These are phyloP conservation scores for Meyerozyma athensensis DNA, from an alignment of 1,139 yeast species.

Conservation along the genomic window DNA sequence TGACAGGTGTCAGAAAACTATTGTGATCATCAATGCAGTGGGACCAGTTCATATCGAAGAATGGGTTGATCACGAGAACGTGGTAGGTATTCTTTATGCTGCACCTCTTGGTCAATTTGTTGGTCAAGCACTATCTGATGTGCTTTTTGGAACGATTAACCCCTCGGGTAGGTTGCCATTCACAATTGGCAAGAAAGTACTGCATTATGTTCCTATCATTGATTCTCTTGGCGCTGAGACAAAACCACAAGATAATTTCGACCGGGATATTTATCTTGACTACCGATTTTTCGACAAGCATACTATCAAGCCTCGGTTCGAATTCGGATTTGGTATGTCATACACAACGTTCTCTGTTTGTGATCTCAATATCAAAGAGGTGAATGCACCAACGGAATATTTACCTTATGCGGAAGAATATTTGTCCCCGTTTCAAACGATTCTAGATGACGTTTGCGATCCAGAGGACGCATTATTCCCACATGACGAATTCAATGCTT, in stretches of 20 bases:
- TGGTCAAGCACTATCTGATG: constrained; percentile 39
- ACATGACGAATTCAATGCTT: constrained; percentile 46
- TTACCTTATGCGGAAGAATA: constrained; percentile 49
- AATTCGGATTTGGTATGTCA: constrained; percentile 60
- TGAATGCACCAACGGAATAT: constrained; percentile 42
- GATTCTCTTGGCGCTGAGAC: constrained; percentile 34
- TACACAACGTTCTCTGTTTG: constrained; percentile 45
- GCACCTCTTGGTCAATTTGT: constrained; percentile 57
- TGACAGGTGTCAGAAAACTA: constrained; percentile 45
- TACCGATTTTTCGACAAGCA: constrained; percentile 55
- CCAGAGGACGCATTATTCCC: constrained; percentile 57
- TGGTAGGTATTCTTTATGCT: constrained; percentile 51
- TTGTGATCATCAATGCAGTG: constrained; percentile 53
- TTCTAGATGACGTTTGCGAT: constrained; percentile 48
- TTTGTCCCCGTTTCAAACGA: constrained; percentile 32
- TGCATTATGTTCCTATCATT: constrained; percentile 50
- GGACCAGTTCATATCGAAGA: constrained; percentile 58
- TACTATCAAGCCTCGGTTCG: constrained; percentile 52
- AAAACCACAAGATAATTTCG: constrained; percentile 47
- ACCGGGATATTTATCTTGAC: constrained; percentile 48
- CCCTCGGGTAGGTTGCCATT: constrained; percentile 64
- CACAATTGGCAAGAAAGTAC: constrained; percentile 53
- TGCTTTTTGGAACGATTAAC: constrained; percentile 51
- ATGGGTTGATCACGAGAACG: constrained; percentile 55
- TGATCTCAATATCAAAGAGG: constrained; percentile 36